Conservation (phyloP, 352 stramenopile genomes). For the Globisporangium apiculatum region DNA sequence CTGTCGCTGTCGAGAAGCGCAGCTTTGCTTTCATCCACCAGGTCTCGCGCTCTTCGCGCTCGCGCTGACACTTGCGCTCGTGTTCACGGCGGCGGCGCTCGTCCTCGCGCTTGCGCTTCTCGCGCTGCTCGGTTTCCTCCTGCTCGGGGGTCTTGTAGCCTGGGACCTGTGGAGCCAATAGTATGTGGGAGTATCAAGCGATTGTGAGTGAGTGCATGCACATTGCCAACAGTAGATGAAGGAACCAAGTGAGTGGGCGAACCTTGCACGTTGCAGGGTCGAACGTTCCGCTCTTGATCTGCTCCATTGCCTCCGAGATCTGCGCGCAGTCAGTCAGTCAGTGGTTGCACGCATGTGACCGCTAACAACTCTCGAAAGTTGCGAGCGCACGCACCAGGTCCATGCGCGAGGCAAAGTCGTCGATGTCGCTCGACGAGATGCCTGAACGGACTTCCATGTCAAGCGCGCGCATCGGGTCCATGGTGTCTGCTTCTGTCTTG, state of each 20-base stretch:
- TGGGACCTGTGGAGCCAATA: constrained; percentile 34
- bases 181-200: neutral
- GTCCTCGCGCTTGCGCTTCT: constrained; percentile 26
- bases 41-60: constrained; percentile 50
- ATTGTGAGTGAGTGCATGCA: neutral
- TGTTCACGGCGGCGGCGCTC: constrained; percentile 35
- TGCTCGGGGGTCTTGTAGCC: constrained; percentile 74
- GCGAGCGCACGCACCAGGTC: constrained; percentile 37
- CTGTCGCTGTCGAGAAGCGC: constrained; percentile 29
- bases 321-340: constrained; percentile 9
- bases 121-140: constrained; percentile 41
- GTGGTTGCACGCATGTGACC: neutral
- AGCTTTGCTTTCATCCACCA: constrained; percentile 69
- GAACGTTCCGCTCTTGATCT: constrained; percentile 79
- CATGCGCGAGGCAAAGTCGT: constrained; percentile 65
- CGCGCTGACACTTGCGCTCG: constrained; percentile 28
- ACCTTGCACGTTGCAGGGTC: constrained; percentile 67
- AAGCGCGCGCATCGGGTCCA: constrained; percentile 53
- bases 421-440: constrained; percentile 55
- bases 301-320: constrained; percentile 65
- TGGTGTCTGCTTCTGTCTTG: constrained; percentile 5
- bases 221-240: neutral
- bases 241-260: neutral
- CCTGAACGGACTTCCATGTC: constrained; percentile 69
- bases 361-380: neutral